Evolutionary conservation across 345 rosid genomes (phyloP), one percentile per base, ranked within the genome.

Genomic region (Murraya koenigii): DNA sequence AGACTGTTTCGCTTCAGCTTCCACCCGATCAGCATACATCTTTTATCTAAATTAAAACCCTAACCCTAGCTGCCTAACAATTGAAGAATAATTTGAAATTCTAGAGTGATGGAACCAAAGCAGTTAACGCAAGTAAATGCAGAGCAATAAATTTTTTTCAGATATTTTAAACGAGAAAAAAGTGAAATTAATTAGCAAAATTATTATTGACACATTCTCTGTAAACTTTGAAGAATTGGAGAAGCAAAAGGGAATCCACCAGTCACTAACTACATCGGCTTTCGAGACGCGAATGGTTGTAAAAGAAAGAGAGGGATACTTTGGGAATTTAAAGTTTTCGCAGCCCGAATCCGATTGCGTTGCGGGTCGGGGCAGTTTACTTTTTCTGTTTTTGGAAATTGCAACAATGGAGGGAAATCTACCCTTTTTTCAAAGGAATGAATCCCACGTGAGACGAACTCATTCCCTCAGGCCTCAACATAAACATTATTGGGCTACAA

Each of bases 1-100:
- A 15, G 91, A 80, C 84, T 86, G 81, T 79, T 81, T 87, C 65
- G 78, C 85, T n/a, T 82, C 88, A 63, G 87, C 90, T 82, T 96
- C 97, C 76, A 91, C 91, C 76, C 83, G 91, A 90, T 96, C 99
- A 81, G 99, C 97, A 81, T 96, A 96, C 99, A 96, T 96, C 77
- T 80, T 76, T 36, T 13, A 52, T n/a, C 17, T 20, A 72, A 85
- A 82, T 84, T 84, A 79, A 80, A 85, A 80, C 83, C 90, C 89
- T 86, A 85, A 70, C 32, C 75, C 35, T 64, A 71, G 61, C 33
- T 67, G 59, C 39, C 28, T 20, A 32, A 36, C 33, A 36, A n/a
- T 23, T 49, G 59, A 55, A 63, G 22, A 26, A 33, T 22, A 54
- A 64, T 13, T 44, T 74, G 62, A 47, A 44, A 74, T 61, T 61